Evolutionary conservation across 2,329 filamentous ascomycete genomes (phyloP).

Genomic region (Pseudogymnoascus sp.): DNA sequence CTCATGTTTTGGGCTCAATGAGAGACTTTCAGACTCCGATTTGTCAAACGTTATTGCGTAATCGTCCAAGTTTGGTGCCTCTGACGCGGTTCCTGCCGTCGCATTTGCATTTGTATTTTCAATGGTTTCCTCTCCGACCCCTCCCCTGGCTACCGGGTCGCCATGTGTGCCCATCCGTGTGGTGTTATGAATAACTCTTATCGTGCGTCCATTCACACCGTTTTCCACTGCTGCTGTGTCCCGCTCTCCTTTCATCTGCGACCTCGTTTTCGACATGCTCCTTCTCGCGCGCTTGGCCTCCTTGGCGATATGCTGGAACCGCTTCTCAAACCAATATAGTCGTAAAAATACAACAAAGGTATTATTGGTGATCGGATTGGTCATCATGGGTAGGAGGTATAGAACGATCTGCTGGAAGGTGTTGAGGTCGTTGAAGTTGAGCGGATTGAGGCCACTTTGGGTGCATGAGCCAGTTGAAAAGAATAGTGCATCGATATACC

Average conservation of each 20-base stretch:
- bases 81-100: neutral
- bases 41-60: slow-evolving; percentile 9
- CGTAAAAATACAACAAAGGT: slow-evolving; percentile 84
- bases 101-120: neutral
- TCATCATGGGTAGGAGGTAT: slow-evolving; percentile 62
- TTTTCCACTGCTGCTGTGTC: slow-evolving; percentile 36
- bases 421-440: slow-evolving; percentile 58
- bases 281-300: slow-evolving; percentile 62
- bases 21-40: neutral
- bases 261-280: slow-evolving; percentile 47
- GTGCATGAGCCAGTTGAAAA: slow-evolving; percentile 80
- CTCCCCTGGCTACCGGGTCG: neutral
- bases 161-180: slow-evolving; percentile 25
- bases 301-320: slow-evolving; percentile 75
- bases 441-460: slow-evolving; percentile 85
- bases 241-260: slow-evolving; percentile 37
- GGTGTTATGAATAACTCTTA: slow-evolving; percentile 56
- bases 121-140: neutral
- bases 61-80: neutral
- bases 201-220: slow-evolving; percentile 58
- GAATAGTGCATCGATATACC: slow-evolving; percentile 83
- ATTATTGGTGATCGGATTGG: slow-evolving; percentile 79
- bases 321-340: slow-evolving; percentile 96
- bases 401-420: slow-evolving; percentile 69
- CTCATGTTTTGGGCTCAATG: neutral